Conservation (phyloP, 2,329 filamentous ascomycete genomes). For the Pseudodiploospora longispora region DNA sequence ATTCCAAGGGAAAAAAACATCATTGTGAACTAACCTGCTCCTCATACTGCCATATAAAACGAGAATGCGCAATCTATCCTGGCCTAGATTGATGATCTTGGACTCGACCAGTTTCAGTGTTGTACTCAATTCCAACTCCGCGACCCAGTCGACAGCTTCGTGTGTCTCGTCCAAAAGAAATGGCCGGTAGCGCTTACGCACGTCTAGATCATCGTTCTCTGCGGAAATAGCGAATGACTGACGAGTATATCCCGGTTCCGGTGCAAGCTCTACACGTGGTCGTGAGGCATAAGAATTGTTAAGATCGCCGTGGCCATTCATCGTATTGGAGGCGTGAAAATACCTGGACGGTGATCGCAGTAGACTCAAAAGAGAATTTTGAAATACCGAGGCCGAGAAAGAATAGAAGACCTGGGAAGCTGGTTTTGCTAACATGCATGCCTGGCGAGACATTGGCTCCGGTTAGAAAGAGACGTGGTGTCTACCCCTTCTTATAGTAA, state of each 20-base stretch:
- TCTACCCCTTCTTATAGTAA: too few relatives aligned
- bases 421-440: too few relatives aligned
- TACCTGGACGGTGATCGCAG: too few relatives aligned
- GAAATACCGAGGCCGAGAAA: too few relatives aligned
- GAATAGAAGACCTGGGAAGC: too few relatives aligned
- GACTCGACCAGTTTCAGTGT: conserved; percentile 40
- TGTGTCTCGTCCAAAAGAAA: conserved; percentile 39
- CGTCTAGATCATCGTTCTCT: conserved; percentile 36
- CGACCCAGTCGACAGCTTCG: conserved; percentile 45
- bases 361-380: too few relatives aligned
- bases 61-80: conserved; percentile 41
- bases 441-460: too few relatives aligned
- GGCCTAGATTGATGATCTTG: conserved; percentile 29
- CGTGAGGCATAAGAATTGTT: conserved; percentile 24
- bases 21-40: conserved; percentile 17
- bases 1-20: too few relatives aligned
- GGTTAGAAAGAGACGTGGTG: too few relatives aligned
- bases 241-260: conserved; percentile 16
- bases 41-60: conserved; percentile 55
- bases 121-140: conserved; percentile 45
- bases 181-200: conserved; percentile 45
- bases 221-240: conserved; percentile 34
- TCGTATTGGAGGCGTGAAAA: background rate
- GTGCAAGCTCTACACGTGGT: conserved; percentile 8
- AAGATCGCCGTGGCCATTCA: conserved; percentile 22